A percentile compares a stretch with the other conserved stretches of the same genome.
Evolutionary conservation across 2,329 filamentous ascomycete species (phyloP).

Genomic region (Aspergillus floridensis): DNA sequence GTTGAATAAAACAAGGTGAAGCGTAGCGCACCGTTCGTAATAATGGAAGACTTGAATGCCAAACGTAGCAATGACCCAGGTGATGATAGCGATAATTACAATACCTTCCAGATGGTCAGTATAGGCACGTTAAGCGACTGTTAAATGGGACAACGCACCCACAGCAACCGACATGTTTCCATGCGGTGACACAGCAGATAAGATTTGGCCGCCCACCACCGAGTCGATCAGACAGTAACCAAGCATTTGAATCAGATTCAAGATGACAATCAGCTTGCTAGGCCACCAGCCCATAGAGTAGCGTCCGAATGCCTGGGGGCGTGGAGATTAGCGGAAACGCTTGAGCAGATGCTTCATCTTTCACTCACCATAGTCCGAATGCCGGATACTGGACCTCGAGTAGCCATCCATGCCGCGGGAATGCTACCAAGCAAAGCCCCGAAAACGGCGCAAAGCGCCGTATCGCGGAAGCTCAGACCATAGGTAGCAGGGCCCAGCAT

Average conservation of each 20-base stretch:
- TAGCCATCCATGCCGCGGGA: constrained; percentile 59
- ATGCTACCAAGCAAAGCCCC: constrained; percentile 56
- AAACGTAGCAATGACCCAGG: constrained; percentile 64
- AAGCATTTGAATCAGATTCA: constrained; percentile 62
- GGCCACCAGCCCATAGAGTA: constrained; percentile 67
- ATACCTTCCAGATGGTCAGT: constrained; percentile 43
- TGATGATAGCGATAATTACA: constrained; percentile 61
- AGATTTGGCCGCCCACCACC: constrained; percentile 66
- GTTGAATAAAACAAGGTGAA: neutral
- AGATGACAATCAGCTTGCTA: constrained; percentile 59
- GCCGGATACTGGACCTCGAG: constrained; percentile 60
- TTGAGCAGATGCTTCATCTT: neutral
- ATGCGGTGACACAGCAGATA: constrained; percentile 61
- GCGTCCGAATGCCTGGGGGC: constrained; percentile 53
- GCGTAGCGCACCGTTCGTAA: constrained; percentile 57
- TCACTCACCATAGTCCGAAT: constrained; percentile 57
- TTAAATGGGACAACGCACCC: constrained; percentile 38
- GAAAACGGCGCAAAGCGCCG: constrained; percentile 56
- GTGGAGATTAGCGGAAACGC: neutral
- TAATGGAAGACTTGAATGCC: constrained; percentile 66
- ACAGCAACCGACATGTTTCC: constrained; percentile 62
- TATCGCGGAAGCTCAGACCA: constrained; percentile 57
- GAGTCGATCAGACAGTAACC: constrained; percentile 64
- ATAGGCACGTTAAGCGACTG: neutral
- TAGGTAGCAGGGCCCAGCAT: constrained; percentile 62